These are phyloP conservation scores for Morella rubra DNA, from an alignment of 306 rosid genomes.

Conservation along the genomic window DNA sequence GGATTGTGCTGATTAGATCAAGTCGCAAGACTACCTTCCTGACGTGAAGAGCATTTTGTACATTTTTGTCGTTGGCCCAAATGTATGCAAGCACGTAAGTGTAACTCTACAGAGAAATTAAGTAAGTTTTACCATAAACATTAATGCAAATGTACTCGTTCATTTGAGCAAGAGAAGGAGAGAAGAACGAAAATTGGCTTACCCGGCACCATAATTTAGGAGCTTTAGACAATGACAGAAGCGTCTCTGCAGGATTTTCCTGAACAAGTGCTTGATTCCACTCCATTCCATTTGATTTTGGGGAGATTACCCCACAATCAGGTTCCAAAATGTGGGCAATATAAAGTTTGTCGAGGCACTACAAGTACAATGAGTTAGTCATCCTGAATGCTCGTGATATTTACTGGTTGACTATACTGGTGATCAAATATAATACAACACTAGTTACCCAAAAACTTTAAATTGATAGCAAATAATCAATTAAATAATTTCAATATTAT, in stretches of 20 bases:
- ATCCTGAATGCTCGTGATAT: too few species aligned
- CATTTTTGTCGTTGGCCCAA: conserved; percentile 35
- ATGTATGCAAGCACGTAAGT: conserved; percentile 4
- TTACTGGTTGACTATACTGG: too few species aligned
- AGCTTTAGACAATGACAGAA: conserved; percentile 4
- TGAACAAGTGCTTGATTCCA: neutral
- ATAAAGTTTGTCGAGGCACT: conserved; percentile 37
- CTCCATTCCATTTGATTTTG: conserved; percentile 13
- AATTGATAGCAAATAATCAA: too few species aligned
- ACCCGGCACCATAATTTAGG: neutral
- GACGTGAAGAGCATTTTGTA: conserved; percentile 32
- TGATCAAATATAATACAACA: too few species aligned
- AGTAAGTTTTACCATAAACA: too few species aligned
- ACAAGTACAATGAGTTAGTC: neutral
- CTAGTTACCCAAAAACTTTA: too few species aligned
- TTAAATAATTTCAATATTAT: too few species aligned
- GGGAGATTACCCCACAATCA: conserved; percentile 20
- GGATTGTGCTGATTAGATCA: neutral
- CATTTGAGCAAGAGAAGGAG: too few species aligned
- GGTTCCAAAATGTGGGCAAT: conserved; percentile 35
- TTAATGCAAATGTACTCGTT: too few species aligned
- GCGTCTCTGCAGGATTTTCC: neutral
- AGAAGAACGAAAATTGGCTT: too few species aligned
- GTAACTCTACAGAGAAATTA: neutral
- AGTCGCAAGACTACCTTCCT: conserved; percentile 1